phyloP scores from a whole-genome alignment of 1,284 basidiomycete species.

The Sanghuangporus weigelae region DNA sequence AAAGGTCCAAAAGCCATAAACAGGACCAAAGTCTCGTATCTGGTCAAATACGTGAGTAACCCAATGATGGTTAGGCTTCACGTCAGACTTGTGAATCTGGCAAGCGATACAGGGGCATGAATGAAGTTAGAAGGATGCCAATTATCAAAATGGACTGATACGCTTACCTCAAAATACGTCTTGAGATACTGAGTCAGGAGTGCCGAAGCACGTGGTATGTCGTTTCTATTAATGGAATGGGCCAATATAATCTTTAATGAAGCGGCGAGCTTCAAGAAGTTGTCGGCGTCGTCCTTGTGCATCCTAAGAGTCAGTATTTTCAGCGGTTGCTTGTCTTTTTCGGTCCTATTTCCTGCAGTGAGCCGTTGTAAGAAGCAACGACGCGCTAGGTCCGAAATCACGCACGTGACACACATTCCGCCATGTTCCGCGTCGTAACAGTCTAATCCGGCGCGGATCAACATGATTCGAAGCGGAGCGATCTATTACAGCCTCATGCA shows the following conservation, averaged over 20 bases:
- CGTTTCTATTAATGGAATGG: not conserved
- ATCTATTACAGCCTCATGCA: too few relatives aligned
- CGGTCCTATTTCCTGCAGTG: not conserved
- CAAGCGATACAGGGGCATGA: too few relatives aligned
- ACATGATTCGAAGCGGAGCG: too few relatives aligned
- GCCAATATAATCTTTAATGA: conserved; percentile 19
- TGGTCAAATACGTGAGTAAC: conserved; percentile 16
- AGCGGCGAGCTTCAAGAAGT: conserved; percentile 16
- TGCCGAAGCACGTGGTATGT: conserved; percentile 1
- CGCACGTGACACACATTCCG: too few relatives aligned
- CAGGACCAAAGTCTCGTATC: conserved; percentile 19
- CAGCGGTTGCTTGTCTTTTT: not conserved
- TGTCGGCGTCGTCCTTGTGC: conserved; percentile 7
- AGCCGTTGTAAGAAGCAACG: too few relatives aligned
- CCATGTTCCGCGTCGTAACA: too few relatives aligned
- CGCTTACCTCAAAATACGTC: conserved; percentile 10
- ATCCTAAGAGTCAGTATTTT: not conserved
- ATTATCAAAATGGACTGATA: not conserved
- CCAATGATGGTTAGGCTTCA: conserved; percentile 21
- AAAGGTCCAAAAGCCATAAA: conserved; percentile 21
- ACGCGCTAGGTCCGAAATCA: too few relatives aligned
- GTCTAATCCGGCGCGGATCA: too few relatives aligned
- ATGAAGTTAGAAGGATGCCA: not conserved
- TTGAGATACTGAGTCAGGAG: conserved; percentile 18
- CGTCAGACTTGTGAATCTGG: conserved; percentile 14